phyloP scores from a whole-genome alignment of 208 protist species.

The Wallacemonas sp. region DNA sequence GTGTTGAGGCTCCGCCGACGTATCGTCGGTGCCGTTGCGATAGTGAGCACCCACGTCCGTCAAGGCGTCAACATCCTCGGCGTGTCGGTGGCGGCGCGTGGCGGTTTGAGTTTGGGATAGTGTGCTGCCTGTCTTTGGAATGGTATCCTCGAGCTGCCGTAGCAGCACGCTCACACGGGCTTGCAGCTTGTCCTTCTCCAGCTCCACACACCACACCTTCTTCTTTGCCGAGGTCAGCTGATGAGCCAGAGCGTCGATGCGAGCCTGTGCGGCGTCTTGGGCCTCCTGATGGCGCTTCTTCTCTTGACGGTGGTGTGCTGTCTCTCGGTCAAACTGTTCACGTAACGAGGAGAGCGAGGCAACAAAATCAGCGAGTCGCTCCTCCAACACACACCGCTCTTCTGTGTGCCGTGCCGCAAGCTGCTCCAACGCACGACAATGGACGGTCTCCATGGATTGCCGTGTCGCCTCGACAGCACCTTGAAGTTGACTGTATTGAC shows the following conservation, averaged over 20 bases:
- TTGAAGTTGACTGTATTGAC: slow-evolving; percentile 4
- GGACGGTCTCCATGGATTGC: slow-evolving; percentile 17
- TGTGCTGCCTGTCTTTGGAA: not conserved
- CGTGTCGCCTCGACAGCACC: slow-evolving; percentile 10
- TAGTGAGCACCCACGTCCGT: too few species aligned
- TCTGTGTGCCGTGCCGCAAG: slow-evolving; percentile 25
- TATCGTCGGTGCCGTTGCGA: too few species aligned
- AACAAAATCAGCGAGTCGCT: not conserved
- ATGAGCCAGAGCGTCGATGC: slow-evolving; percentile 4
- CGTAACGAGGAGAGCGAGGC: not conserved
- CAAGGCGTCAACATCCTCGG: too few species aligned
- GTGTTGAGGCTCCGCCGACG: too few species aligned
- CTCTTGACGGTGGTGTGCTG: not conserved
- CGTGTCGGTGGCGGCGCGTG: too few species aligned
- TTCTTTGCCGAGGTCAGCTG: slow-evolving; percentile 29
- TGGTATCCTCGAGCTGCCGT: slow-evolving; percentile 34
- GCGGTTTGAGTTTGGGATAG: not conserved
- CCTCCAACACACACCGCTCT: slow-evolving; percentile 16
- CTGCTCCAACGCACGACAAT: slow-evolving; percentile 19
- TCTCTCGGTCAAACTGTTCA: not conserved
- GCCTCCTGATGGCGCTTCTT: not conserved
- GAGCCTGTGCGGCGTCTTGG: slow-evolving; percentile 5
- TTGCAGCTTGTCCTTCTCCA: slow-evolving; percentile 38
- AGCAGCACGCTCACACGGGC: slow-evolving; percentile 27
- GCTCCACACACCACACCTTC: slow-evolving; percentile 26